Evolutionary conservation across 2,329 filamentous ascomycete species (phyloP).

Genomic region (Curvularia sp.): DNA sequence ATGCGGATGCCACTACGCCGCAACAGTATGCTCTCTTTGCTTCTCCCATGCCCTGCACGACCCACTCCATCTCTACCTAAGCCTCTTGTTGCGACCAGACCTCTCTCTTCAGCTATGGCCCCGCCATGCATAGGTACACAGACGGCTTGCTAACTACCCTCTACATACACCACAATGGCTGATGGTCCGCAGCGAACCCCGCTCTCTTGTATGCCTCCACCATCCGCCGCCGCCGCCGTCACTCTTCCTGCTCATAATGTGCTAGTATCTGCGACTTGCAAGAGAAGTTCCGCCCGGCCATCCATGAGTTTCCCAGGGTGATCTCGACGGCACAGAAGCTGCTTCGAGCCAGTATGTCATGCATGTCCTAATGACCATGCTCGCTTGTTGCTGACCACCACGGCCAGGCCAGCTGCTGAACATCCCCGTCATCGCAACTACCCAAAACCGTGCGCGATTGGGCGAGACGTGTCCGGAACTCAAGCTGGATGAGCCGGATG

Average conservation of each 20-base stretch:
- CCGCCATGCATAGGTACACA: constrained; percentile 41
- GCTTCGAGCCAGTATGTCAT: constrained; percentile 55
- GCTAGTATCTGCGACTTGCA: constrained; percentile 90
- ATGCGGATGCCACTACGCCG: background rate
- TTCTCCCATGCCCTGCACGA: constrained; percentile 23
- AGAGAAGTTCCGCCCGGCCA: constrained; percentile 85
- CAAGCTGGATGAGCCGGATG: constrained; percentile 57
- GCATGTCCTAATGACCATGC: constrained; percentile 8
- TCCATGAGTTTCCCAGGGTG: constrained; percentile 84
- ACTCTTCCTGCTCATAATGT: constrained; percentile 29
- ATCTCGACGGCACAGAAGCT: constrained; percentile 61
- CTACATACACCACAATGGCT: constrained; percentile 27
- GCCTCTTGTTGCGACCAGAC: constrained; percentile 7
- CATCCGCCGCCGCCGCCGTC: constrained; percentile 3
- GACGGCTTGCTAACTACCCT: constrained; percentile 22
- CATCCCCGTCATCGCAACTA: constrained; percentile 85
- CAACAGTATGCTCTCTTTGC: constrained; percentile 19
- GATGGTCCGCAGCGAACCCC: constrained; percentile 47
- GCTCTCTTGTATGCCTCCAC: constrained; percentile 49
- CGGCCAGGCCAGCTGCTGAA: constrained; percentile 63
- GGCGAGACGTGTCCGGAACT: constrained; percentile 82
- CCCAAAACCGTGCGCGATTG: constrained; percentile 79
- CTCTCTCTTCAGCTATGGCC: constrained; percentile 35
- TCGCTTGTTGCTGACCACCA: constrained; percentile 17
- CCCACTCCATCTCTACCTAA: constrained; percentile 1